phyloP scores from a whole-genome alignment of 257 asterid species.

The Parsonsia alboflavescens region DNA sequence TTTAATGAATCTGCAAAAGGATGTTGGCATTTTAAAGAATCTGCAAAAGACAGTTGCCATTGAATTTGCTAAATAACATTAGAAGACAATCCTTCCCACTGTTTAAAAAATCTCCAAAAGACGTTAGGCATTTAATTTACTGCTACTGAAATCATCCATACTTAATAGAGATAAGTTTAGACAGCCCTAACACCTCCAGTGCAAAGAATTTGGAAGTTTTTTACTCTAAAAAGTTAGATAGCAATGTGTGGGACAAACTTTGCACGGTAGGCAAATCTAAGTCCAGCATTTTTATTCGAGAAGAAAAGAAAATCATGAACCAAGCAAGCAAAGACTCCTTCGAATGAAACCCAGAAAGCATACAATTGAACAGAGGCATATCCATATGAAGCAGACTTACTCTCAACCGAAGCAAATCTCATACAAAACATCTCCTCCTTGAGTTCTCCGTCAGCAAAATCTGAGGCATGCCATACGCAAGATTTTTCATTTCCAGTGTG shows the following conservation, averaged over 20 bases:
- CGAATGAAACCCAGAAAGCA: neutral
- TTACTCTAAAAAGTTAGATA: neutral
- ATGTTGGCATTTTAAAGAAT: no score
- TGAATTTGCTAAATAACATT: no score
- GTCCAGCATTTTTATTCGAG: neutral
- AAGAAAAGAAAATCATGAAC: neutral
- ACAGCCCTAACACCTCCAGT: neutral
- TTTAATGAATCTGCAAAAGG: no score
- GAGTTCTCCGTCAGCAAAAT: slow-evolving; percentile 49
- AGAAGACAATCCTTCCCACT: no score
- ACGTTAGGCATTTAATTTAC: neutral
- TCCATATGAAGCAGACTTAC: slow-evolving; percentile 23
- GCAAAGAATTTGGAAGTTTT: neutral
- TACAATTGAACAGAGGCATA: neutral
- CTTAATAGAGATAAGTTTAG: neutral
- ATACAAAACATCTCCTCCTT: slow-evolving; percentile 45
- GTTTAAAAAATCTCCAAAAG: neutral
- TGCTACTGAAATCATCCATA: neutral
- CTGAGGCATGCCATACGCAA: slow-evolving; percentile 50
- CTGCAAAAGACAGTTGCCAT: no score
- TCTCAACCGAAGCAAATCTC: slow-evolving; percentile 42
- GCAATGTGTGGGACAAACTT: neutral
- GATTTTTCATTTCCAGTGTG: slow-evolving; percentile 47
- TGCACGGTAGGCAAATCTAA: neutral
- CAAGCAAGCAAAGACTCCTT: neutral